Base-by-base conservation (phyloP, 257 asterid species). In the Ehretia macrophylla region DNA sequence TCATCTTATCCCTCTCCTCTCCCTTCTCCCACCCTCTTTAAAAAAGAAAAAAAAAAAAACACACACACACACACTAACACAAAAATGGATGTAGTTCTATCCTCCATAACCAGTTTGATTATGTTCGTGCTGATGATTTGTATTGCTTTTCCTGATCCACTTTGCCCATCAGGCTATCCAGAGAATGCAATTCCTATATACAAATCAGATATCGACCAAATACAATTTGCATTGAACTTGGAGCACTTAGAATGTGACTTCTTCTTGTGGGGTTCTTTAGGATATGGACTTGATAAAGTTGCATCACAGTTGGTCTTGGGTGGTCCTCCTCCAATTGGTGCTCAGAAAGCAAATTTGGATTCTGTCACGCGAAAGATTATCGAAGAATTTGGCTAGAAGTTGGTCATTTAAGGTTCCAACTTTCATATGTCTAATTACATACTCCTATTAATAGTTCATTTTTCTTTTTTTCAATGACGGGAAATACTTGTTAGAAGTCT, bases 321-420 rank as follows among this genome's bases (percentile, higher is more conserved):
- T 0, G 88, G 85, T 12, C 85, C 83, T 10, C 78, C 79, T 3
- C 88, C 85, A 6, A 63, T 60, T 38, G 85, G 78, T 32, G 81
- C 59, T 1, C 68, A 17, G 32, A 78, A 68, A 46, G 85, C 81
- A 11, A 79, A 76, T 40, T 80, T 79, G 47, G 85, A 79, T 42
- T 20, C 12, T 53, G 10, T 60, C 17, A 67, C 81, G 0, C 5
- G 5, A 0, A 51, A 11, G 1, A 45, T 79, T 10, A 44, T 74
- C 17, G 23, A 6, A 11, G 81, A 82, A 38, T 79, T 82, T 60
- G 81, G 52, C 17, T 54, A 42, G 88, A 71, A 70, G 57, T 82
- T 39, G 88, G 81, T 32, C 75, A 73, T 55, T 51, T 73, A 55
- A 72, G 78, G 68, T 69, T 40, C 8, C 17, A 12, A 23, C 1